These are phyloP conservation scores for Wallacemonas collosoma DNA, from an alignment of 208 protist genomes.

Conservation along the genomic window DNA sequence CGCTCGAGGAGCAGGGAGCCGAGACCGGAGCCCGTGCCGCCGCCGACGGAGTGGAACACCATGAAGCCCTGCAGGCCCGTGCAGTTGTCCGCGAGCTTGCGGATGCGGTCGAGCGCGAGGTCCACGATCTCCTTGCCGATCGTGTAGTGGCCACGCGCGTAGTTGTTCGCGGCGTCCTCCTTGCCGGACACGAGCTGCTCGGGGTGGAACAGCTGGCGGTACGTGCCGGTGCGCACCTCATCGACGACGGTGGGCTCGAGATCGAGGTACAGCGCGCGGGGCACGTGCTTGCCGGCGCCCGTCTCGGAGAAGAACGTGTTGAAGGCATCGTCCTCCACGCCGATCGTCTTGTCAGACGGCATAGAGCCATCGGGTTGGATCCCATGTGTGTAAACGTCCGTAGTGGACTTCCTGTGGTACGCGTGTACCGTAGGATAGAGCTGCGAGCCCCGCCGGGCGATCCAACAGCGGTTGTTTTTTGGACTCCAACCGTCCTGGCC, in stretches of 20 bases:
- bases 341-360: constrained; percentile 88
- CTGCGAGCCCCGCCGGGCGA: no score
- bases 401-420: no score
- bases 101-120: constrained; percentile 93
- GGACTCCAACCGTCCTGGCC: no score
- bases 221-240: constrained; percentile 95
- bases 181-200: not conserved
- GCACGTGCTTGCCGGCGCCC: constrained; percentile 92
- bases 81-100: constrained; percentile 98
- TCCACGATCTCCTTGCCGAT: constrained; percentile 98
- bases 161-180: constrained; percentile 99
- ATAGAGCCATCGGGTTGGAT: constrained; percentile 90
- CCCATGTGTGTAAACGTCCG: no score
- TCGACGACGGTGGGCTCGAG: constrained; percentile 98
- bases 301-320: constrained; percentile 97
- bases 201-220: constrained; percentile 43
- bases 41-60: constrained; percentile 98
- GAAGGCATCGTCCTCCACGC: constrained; percentile 91
- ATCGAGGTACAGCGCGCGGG: constrained; percentile 96
- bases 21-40: constrained; percentile 99
- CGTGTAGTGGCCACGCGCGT: constrained; percentile 98
- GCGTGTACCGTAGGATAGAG: no score
- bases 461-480: no score
- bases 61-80: constrained; percentile 98
- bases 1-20: constrained; percentile 96